Evolutionary conservation across 495 filamentous ascomycete genomes (phyloP).

Genomic region (Podospora fimiseda): DNA sequence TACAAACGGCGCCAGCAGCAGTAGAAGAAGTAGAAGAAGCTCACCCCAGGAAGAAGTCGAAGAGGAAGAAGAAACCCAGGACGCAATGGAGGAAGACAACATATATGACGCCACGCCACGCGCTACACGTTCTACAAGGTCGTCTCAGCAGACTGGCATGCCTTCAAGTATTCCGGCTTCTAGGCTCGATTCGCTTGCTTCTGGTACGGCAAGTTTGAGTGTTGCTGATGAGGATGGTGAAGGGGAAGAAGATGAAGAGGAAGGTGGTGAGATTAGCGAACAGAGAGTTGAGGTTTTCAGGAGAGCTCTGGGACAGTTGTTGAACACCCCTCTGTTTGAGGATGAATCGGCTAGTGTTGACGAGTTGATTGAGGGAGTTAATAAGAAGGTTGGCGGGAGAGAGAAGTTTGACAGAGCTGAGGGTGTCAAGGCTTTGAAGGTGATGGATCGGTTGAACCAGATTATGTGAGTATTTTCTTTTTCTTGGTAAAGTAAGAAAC

Average conservation of each 20-base stretch:
- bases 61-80: slow-evolving; percentile 13
- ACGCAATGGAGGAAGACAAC: slow-evolving; percentile 24
- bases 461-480: slow-evolving; percentile 72
- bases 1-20: slow-evolving; percentile 19
- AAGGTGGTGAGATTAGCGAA: slow-evolving; percentile 47
- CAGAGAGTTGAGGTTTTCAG: slow-evolving; percentile 69
- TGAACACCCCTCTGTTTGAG: slow-evolving; percentile 71
- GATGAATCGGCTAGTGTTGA: slow-evolving; percentile 73
- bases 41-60: slow-evolving; percentile 13
- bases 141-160: slow-evolving; percentile 42
- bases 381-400: slow-evolving; percentile 52
- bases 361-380: slow-evolving; percentile 71
- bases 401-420: slow-evolving; percentile 62
- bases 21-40: not conserved
- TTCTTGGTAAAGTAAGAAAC: not conserved
- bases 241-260: slow-evolving; percentile 20
- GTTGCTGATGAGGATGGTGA: slow-evolving; percentile 20
- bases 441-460: slow-evolving; percentile 76
- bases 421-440: slow-evolving; percentile 66
- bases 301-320: slow-evolving; percentile 67
- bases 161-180: slow-evolving; percentile 42
- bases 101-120: slow-evolving; percentile 36
- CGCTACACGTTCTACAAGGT: slow-evolving; percentile 32
- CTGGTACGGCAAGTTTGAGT: slow-evolving; percentile 30
- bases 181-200: slow-evolving; percentile 34